Evolutionary conservation across 2,329 filamentous ascomycete species (phyloP), one percentile per base, ranked within the genome.

Genomic region (Biscogniauxia marginata): DNA sequence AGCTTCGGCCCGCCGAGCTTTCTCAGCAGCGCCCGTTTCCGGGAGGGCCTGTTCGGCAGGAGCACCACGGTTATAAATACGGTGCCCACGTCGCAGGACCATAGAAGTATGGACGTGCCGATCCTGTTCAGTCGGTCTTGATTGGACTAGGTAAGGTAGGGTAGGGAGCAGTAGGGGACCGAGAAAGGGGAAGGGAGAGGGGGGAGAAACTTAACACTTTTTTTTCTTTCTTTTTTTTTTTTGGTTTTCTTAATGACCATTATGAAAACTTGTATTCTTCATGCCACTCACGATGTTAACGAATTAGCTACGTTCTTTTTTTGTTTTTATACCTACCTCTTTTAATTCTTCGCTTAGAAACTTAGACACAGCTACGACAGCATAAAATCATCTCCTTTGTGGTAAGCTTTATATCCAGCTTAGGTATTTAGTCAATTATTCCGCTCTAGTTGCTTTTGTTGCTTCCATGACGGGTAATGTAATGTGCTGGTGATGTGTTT

Each of bases 91-190:
- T 25, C 51, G 19, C 50, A 58, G 20, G 65, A 81, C 53, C 72
- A 77, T 46, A 66, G 75, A 58, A 77, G 74, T 53, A 70, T 83
- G 67, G 82, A 84, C 63, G 84, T 87, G 59, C 84, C 84, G 59
- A 72, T 87, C 66, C 81, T 87, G 70, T 84, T 86, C 55, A 84
- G 78, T 68, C 63, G 65, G 50, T 54, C 44, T 48, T 67, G 65
- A 68, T 50, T 39, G 52, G 7, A 50, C 46, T 34, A 53, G n/a
- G n/a, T n/a, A n/a, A n/a, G n/a, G n/a, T n/a, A n/a, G n/a, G n/a
- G n/a, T n/a, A n/a, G n/a, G n/a, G n/a, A n/a, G n/a, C n/a, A n/a
- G n/a, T n/a, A n/a, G n/a, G n/a, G n/a, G n/a, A n/a, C n/a, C n/a
- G n/a, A n/a, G n/a, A n/a, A 54, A 53, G 50, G 52, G 25, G 43